Evolutionary conservation across 2,329 filamentous ascomycete species (phyloP).

Genomic region (Ceratocystis destructans): DNA sequence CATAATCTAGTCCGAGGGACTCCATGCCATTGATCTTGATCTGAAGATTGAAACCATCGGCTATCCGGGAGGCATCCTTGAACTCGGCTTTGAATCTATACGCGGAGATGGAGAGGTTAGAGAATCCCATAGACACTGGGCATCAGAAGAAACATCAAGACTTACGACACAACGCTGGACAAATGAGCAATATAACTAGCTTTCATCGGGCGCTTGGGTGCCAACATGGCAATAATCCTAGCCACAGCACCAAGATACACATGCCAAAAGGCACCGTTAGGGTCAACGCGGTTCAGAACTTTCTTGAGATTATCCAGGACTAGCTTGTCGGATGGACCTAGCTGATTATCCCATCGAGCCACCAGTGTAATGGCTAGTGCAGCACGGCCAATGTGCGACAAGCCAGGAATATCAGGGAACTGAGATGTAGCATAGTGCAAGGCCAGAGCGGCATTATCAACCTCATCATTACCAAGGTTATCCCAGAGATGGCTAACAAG

Average conservation of each 20-base stretch:
- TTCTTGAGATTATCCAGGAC: conserved; percentile 32
- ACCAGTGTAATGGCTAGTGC: conserved; percentile 58
- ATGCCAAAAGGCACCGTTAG: conserved; percentile 37
- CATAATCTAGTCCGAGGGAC: conserved; percentile 22
- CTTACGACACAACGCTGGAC: conserved; percentile 30
- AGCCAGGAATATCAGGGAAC: conserved; percentile 53
- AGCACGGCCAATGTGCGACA: conserved; percentile 59
- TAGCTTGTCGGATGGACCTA: conserved; percentile 35
- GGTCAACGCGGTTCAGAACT: conserved; percentile 29
- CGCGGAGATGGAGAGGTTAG: neutral
- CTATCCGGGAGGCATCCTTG: neutral
- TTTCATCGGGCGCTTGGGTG: conserved; percentile 31
- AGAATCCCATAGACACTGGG: too few species aligned
- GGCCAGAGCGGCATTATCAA: conserved; percentile 50
- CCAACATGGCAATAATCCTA: conserved; percentile 30
- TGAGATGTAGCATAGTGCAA: conserved; percentile 60
- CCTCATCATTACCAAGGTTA: conserved; percentile 34
- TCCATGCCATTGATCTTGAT: neutral
- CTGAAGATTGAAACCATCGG: neutral
- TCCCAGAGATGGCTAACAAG: conserved; percentile 41
- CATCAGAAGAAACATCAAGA: conserved; percentile 3
- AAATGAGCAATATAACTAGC: conserved; percentile 24
- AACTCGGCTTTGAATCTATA: neutral
- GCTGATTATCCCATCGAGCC: conserved; percentile 56
- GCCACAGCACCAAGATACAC: conserved; percentile 39